Conservation (phyloP, 169 alveolate genomes). For the Plasmodium ovale region DNA sequence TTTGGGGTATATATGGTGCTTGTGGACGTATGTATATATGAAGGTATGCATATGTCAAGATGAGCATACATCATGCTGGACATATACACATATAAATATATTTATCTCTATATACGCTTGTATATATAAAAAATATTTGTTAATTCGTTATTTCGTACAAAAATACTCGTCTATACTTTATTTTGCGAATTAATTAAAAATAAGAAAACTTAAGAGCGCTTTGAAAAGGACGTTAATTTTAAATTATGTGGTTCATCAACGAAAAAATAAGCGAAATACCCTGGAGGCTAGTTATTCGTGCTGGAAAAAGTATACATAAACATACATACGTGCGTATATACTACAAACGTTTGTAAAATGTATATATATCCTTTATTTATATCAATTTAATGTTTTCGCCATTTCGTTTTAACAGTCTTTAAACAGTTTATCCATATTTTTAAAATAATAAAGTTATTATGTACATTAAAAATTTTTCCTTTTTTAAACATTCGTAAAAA, state of each 20-base stretch:
- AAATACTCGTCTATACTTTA: neutral
- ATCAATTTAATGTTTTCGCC: neutral
- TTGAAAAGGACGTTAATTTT: neutral
- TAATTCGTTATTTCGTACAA: constrained; percentile 16
- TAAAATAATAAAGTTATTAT: no score
- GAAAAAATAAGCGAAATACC: neutral
- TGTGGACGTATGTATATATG: neutral
- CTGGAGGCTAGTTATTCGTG: neutral
- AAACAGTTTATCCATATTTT: neutral
- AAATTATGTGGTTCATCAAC: neutral
- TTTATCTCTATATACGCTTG: constrained; percentile 11
- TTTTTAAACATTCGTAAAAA: neutral
- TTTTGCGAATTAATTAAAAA: constrained; percentile 20
- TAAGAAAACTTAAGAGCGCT: neutral
- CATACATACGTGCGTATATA: neutral
- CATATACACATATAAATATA: constrained; percentile 1
- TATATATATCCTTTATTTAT: neutral
- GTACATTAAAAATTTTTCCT: neutral
- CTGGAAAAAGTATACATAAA: neutral
- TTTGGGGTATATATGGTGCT: neutral
- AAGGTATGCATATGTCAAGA: neutral
- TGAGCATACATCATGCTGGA: neutral
- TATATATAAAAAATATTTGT: neutral
- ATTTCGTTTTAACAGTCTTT: neutral
- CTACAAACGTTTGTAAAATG: neutral